Conservation (phyloP, 768 basidiomycete species). For the Pleurotus eryngii region DNA sequence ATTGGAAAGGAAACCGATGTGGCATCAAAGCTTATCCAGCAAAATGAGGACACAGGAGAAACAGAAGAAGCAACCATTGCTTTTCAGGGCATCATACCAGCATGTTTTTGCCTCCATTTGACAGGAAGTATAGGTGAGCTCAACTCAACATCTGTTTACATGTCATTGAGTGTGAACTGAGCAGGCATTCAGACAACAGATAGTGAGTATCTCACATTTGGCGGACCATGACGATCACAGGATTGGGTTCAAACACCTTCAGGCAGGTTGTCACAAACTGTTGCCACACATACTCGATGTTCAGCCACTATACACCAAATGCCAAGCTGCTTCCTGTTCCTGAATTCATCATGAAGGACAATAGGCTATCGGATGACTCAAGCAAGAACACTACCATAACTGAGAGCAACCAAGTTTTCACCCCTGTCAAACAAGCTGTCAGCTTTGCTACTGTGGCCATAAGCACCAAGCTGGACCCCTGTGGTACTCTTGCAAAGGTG, state of each 20-base stretch:
- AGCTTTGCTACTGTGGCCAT: not conserved
- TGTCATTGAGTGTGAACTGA: not conserved
- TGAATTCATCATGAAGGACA: not conserved
- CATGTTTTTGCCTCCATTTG: not conserved
- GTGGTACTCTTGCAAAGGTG: not conserved
- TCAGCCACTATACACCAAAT: not conserved
- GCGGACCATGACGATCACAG: not conserved
- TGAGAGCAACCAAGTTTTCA: not conserved
- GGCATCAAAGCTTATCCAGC: not conserved
- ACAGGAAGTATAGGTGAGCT: not conserved
- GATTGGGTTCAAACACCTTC: not conserved
- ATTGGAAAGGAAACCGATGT: not conserved
- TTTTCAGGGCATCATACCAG: not conserved
- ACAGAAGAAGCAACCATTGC: not conserved
- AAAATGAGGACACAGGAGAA: not conserved
- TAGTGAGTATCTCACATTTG: not conserved
- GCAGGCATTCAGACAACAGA: not conserved
- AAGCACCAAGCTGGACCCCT: not conserved
- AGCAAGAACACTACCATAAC: not conserved
- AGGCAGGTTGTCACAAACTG: not conserved
- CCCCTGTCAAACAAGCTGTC: not conserved
- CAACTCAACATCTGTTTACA: too few species aligned
- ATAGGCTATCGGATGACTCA: not conserved
- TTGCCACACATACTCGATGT: not conserved
- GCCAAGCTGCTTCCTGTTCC: not conserved